Conservation (phyloP, 2,329 filamentous ascomycete species). For the Hymenoscyphus salicellus region DNA sequence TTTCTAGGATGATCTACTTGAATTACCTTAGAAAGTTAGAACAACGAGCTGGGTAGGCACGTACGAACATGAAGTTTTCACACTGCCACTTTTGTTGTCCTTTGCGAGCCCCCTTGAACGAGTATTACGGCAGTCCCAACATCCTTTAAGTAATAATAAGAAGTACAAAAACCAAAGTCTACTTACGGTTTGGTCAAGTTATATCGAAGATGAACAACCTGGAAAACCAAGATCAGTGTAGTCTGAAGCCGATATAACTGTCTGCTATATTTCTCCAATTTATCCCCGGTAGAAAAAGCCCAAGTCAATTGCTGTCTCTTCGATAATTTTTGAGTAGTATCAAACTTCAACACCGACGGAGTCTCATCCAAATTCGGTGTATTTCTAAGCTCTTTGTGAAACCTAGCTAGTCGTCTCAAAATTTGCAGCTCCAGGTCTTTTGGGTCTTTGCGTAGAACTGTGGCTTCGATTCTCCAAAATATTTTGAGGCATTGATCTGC, state of each 20-base stretch:
- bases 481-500: constrained; percentile 8
- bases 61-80: not conserved
- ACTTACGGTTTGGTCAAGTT: constrained; percentile 1
- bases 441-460: not conserved
- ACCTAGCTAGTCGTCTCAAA: not conserved
- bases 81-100: not conserved
- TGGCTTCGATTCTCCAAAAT: constrained; percentile 10
- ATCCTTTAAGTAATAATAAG: not conserved
- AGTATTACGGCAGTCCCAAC: not conserved
- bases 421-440: not conserved
- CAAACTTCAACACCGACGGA: not conserved
- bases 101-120: not conserved
- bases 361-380: not conserved
- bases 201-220: not conserved
- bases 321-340: not conserved
- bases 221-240: not conserved
- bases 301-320: not conserved
- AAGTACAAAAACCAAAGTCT: not conserved
- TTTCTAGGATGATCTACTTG: not conserved
- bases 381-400: not conserved
- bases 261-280: not conserved
- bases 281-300: not conserved
- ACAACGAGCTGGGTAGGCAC: not conserved
- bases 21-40: not conserved
- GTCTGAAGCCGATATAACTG: constrained; percentile 3